A percentile compares a stretch with the other conserved stretches of the same genome.
phyloP scores from a whole-genome alignment of 768 basidiomycete species.

The Leucocoprinus sp. region DNA sequence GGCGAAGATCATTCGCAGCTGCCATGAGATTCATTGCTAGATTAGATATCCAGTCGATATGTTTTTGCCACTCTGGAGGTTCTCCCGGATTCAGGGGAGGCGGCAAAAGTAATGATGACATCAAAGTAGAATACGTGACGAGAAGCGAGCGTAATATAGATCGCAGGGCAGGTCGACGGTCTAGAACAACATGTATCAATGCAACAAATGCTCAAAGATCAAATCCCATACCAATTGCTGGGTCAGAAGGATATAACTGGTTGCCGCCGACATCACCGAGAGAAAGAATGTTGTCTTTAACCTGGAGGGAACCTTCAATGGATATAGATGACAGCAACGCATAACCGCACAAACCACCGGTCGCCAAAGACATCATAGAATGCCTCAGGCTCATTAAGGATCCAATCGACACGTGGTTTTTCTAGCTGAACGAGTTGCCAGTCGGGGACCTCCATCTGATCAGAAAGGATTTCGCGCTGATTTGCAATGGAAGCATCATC shows the following conservation, averaged over 20 bases:
- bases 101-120: conserved; percentile 60
- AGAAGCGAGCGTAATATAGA: conserved; percentile 71
- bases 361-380: conserved; percentile 83
- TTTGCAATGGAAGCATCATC: conserved; percentile 29
- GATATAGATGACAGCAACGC: conserved; percentile 11
- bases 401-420: conserved; percentile 87
- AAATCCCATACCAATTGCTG: conserved; percentile 45
- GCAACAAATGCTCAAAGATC: background rate
- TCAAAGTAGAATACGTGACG: conserved; percentile 69
- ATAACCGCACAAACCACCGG: conserved; percentile 69
- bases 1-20: conserved; percentile 82
- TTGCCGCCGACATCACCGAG: conserved; percentile 74
- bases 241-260: conserved; percentile 74
- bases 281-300: conserved; percentile 77
- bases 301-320: conserved; percentile 29
- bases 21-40: conserved; percentile 85
- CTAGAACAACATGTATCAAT: conserved; percentile 28
- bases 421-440: conserved; percentile 73
- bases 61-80: conserved; percentile 63
- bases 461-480: conserved; percentile 58
- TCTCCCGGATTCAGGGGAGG: conserved; percentile 40
- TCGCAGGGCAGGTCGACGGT: conserved; percentile 68
- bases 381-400: conserved; percentile 68
- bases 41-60: conserved; percentile 74
- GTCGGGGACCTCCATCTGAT: conserved; percentile 68